These are phyloP conservation scores for Corynascus novoguineensis DNA, from an alignment of 495 filamentous ascomycete species.

Conservation along the genomic window DNA sequence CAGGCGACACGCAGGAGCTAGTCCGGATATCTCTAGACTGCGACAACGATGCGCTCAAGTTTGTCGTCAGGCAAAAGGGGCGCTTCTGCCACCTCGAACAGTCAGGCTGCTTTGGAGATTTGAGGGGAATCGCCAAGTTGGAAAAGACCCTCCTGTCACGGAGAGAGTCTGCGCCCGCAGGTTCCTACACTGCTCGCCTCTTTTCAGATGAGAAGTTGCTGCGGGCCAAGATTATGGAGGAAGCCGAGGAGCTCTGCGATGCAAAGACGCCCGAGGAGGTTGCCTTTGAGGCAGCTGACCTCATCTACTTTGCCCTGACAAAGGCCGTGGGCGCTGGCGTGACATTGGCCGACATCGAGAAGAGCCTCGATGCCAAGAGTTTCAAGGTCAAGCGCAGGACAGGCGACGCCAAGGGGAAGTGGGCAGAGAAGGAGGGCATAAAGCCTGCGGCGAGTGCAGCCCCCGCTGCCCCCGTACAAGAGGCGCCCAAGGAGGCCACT, in stretches of 20 bases:
- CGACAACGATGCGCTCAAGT: constrained; percentile 86
- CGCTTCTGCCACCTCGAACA: constrained; percentile 93
- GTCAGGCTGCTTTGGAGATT: constrained; percentile 82
- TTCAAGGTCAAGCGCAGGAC: constrained; percentile 85
- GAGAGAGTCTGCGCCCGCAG: constrained; percentile 73
- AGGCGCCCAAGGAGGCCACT: constrained; percentile 44
- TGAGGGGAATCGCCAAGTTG: constrained; percentile 72
- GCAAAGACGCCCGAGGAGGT: constrained; percentile 76
- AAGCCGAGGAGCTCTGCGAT: constrained; percentile 88
- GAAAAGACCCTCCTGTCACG: constrained; percentile 77
- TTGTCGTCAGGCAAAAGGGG: constrained; percentile 83
- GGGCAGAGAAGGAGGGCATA: constrained; percentile 76
- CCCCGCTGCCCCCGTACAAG: constrained; percentile 33
- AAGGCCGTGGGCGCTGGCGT: constrained; percentile 82
- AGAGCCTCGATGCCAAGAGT: constrained; percentile 88
- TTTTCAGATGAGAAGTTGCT: constrained; percentile 88
- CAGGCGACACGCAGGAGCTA: constrained; percentile 87
- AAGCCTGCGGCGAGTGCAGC: constrained; percentile 41
- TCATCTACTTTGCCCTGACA: constrained; percentile 92
- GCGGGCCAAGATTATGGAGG: constrained; percentile 95
- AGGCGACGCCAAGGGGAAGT: constrained; percentile 88
- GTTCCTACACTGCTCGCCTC: constrained; percentile 87
- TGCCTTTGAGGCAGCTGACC: constrained; percentile 88
- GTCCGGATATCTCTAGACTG: constrained; percentile 82
- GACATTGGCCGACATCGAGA: constrained; percentile 78